Base-by-base conservation (phyloP, 805 yeast species). In the Kodamaea neixiangensis region DNA sequence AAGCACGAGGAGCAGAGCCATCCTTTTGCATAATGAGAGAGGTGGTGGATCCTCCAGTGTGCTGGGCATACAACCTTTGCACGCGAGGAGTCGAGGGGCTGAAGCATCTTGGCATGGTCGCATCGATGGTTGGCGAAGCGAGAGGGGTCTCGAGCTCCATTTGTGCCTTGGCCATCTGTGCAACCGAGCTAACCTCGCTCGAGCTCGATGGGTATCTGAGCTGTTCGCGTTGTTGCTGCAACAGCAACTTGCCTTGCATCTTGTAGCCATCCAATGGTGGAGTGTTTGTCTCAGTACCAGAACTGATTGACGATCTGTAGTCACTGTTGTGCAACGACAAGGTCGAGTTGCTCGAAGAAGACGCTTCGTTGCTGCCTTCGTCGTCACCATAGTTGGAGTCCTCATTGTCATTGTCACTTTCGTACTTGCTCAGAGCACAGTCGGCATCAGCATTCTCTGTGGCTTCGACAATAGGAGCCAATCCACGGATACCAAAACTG, bases 301-400 rank as follows among this genome's bases (percentile, higher is more conserved):
- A 68, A 31, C 67, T 62, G 22, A 69, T 64, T 7, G 73, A 67
- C 7, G 71, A 66, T 53, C 69, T 67, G 58, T 65, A 65, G 54
- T 71, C 73, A 53, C 71, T 65, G 39, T 67, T 61, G 54, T 71
- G 74, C 56, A 74, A 71, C 1, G 78, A 73, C 47, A 71, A 64
- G 10, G 69, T 60, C 5, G 75, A 70, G 3, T 63, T 60, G 29
- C 72, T 67, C 3, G 71, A 65, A 9, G 66, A 59, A 2, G 57
- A 47, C 29, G 62, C 67, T 44, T 62, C 63, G 47, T 39, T 49
- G 47, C 45, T 58, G 50, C 61, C 57, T 20, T 54, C 58, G 17
- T 57, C 55, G 35, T 55, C 62, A 41, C 56, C 58, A 25, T 54
- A 58, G 34, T 47, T 39, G 6, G 59, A 56, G 13, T 49, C 47